These are phyloP conservation scores for Gymnopilus dilepis DNA, from an alignment of 768 basidiomycete species.

Conservation along the genomic window DNA sequence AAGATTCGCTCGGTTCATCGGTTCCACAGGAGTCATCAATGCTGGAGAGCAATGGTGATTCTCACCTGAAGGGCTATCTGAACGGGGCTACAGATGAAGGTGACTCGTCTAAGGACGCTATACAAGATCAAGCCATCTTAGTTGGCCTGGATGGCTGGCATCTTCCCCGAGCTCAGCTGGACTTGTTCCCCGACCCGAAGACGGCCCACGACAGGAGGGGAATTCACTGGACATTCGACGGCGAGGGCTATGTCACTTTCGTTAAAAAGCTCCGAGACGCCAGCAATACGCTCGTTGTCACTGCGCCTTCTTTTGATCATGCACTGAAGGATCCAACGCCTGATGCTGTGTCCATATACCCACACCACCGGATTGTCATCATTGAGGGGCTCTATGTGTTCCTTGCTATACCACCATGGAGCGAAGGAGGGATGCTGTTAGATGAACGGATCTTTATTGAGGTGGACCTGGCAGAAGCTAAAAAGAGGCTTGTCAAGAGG, in stretches of 20 bases:
- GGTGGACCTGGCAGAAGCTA: conserved; percentile 59
- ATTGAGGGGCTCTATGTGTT: conserved; percentile 92
- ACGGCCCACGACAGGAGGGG: conserved; percentile 84
- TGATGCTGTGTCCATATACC: conserved; percentile 59
- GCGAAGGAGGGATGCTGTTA: conserved; percentile 60
- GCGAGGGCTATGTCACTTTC: conserved; percentile 70
- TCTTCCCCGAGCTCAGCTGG: conserved; percentile 77
- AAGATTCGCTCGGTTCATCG: conserved; percentile 9
- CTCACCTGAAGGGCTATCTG: not conserved
- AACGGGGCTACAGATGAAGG: not conserved
- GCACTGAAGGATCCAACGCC: conserved; percentile 83
- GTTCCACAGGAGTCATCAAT: not conserved
- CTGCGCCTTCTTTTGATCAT: conserved; percentile 88
- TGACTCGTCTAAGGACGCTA: not conserved
- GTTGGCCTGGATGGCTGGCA: conserved; percentile 95
- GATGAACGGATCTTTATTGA: conserved; percentile 84
- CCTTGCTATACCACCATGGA: conserved; percentile 78
- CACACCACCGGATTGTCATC: conserved; percentile 76
- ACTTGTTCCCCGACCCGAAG: conserved; percentile 73
- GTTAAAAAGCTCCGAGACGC: conserved; percentile 54
- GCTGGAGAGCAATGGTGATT: not conserved
- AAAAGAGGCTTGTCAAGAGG: conserved; percentile 64
- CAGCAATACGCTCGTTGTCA: conserved; percentile 36
- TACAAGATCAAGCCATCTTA: conserved; percentile 53
- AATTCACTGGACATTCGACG: conserved; percentile 92